Evolutionary conservation across 2,329 filamentous ascomycete species (phyloP).

Genomic region (Diaporthe amygdali): DNA sequence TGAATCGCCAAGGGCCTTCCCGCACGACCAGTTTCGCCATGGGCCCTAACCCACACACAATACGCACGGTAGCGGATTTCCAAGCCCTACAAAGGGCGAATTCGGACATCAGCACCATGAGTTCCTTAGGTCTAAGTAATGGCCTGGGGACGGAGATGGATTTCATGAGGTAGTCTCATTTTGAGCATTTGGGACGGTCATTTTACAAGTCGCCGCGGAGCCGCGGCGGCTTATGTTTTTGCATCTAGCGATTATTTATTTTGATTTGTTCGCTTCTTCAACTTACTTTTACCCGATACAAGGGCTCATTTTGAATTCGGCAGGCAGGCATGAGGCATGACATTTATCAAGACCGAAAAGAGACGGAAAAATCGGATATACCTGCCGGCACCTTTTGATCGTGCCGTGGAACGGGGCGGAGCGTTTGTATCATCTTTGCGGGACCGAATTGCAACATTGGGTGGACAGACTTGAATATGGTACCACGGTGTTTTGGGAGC

Average conservation of each 20-base stretch:
- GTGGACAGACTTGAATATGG: neutral
- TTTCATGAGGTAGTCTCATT: constrained; percentile 33
- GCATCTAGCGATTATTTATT: constrained; percentile 6
- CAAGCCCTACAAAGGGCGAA: constrained; percentile 53
- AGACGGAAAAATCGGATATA: neutral
- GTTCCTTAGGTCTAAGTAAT: constrained; percentile 39
- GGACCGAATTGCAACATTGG: neutral
- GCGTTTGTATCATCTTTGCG: neutral
- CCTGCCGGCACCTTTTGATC: neutral
- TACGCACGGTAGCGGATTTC: constrained; percentile 54
- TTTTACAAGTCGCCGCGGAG: neutral
- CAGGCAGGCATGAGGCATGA: constrained; percentile 4
- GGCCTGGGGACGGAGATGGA: constrained; percentile 42
- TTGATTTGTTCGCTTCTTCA: neutral
- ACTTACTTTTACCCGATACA: neutral
- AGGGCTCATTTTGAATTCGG: neutral
- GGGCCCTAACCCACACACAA: constrained; percentile 36
- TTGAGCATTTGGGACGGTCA: neutral
- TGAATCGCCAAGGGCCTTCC: constrained; percentile 42
- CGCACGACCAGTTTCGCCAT: constrained; percentile 47
- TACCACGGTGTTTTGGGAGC: constrained; percentile 6
- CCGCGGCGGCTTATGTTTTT: neutral
- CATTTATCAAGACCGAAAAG: constrained; percentile 8
- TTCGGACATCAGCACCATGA: constrained; percentile 44
- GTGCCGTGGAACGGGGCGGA: neutral